phyloP scores from a whole-genome alignment of 1,284 basidiomycete species.

The Trametes polyzona region DNA sequence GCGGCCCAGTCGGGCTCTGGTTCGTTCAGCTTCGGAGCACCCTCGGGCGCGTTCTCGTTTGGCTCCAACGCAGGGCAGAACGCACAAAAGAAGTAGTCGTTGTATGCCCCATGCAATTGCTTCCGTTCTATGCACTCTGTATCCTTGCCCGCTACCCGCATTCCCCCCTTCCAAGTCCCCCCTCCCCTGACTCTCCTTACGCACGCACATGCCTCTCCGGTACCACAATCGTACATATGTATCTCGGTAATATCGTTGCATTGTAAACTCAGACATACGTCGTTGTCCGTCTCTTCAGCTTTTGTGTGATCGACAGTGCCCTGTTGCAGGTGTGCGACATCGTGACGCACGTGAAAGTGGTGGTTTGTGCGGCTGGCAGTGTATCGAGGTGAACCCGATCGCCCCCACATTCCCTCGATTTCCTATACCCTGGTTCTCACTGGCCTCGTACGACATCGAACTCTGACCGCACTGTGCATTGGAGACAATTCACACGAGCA shows the following conservation, averaged over 20 bases:
- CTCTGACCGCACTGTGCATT: too few relatives aligned
- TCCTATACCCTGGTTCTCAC: too few relatives aligned
- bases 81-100: conserved; percentile 29
- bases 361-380: neutral
- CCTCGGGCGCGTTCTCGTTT: conserved; percentile 40
- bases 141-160: neutral
- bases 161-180: neutral
- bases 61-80: conserved; percentile 25
- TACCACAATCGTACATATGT: conserved; percentile 11
- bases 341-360: neutral
- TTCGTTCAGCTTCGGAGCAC: conserved; percentile 20
- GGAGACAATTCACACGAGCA: too few relatives aligned
- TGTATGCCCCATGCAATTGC: conserved; percentile 9
- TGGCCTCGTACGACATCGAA: too few relatives aligned
- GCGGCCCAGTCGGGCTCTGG: conserved; percentile 23
- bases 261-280: conserved; percentile 11
- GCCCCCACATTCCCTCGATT: too few relatives aligned
- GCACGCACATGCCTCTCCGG: conserved; percentile 9
- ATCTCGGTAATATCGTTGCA: conserved; percentile 5
- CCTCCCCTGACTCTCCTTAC: neutral
- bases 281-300: neutral
- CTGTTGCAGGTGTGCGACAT: neutral
- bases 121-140: neutral
- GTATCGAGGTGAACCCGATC: neutral
- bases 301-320: neutral